Base-by-base conservation (phyloP, 208 protist species). In the Herpetomonas tarakana region DNA sequence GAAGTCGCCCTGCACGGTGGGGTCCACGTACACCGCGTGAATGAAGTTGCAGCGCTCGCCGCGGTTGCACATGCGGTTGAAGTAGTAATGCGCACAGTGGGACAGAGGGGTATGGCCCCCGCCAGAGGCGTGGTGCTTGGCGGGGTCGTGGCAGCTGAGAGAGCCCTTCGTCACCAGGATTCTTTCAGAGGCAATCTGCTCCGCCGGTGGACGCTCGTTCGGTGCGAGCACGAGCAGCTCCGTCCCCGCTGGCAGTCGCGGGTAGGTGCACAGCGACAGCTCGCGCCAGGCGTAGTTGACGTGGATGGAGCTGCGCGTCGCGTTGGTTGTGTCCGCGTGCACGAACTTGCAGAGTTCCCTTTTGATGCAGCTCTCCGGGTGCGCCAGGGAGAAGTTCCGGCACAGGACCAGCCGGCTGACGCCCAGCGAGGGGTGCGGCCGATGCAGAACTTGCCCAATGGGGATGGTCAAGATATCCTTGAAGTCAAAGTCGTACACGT, bases 41-140 rank as follows among this genome's bases (percentile, higher is more conserved):
- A 94, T 79, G 45, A 89, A 91, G 68, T 81, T 78, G 62, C 88
- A 88, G 50, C 69, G 59, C 70, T 82, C 79, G 24, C 81, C 84
- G n/a, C 76, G 77, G 58, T 87, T 81, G 80, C 88, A 94, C 58
- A 92, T 82, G 39, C 80, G 76, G 62, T 94, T 89, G 70, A 88
- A 90, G 71, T 87, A 91, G 67, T 90, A 94, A 45, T 94, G 84
- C 18, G 88, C 79, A 66, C 88, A 94, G 74, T 90, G 88, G 21
- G 79, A 83, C 45, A 88, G 74, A 12, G 77, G 74, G 22, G 3
- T 11, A 53, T 29, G 49, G 6, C n/a, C 4, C 24, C 49, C 26
- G 49, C n/a, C 9, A 16, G 28, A 4, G 28, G 19, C 52, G 52
- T 41, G 25, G 2, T 19, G 26, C 1, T 25, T 45, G 19, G 28